Evolutionary conservation across 2,329 filamentous ascomycete genomes (phyloP).

Genomic region (Talaromyces sp.): DNA sequence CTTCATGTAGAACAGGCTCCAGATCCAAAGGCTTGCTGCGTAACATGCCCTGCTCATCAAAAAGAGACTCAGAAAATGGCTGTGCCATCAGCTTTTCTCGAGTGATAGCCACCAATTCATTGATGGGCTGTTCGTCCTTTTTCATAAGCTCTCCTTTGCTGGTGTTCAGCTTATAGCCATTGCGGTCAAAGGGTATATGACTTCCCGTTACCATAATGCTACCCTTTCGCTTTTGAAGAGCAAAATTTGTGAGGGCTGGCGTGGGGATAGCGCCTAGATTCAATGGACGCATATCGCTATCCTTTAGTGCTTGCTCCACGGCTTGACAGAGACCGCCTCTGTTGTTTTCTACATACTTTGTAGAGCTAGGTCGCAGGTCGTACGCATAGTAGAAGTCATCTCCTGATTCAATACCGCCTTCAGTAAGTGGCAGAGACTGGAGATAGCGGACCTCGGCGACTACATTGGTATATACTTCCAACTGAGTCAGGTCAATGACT

Average conservation of each 20-base stretch:
- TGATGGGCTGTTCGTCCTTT: slow-evolving; percentile 32
- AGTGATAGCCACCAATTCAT: slow-evolving; percentile 25
- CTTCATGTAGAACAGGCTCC: slow-evolving; percentile 21
- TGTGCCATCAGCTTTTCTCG: slow-evolving; percentile 28
- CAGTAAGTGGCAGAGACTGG: slow-evolving; percentile 24
- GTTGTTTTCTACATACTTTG: slow-evolving; percentile 27
- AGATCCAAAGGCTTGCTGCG: slow-evolving; percentile 21
- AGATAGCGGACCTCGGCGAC: slow-evolving; percentile 32
- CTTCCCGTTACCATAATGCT: slow-evolving; percentile 38
- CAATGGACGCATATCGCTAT: slow-evolving; percentile 29
- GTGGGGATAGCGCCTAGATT: slow-evolving; percentile 34
- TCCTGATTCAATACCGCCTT: slow-evolving; percentile 30
- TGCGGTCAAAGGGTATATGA: slow-evolving; percentile 36
- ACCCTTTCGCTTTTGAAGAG: slow-evolving; percentile 29
- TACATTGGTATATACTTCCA: slow-evolving; percentile 37
- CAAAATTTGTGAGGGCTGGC: slow-evolving; percentile 31
- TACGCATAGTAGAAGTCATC: slow-evolving; percentile 35
- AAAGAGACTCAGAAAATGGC: slow-evolving; percentile 28
- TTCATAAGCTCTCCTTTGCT: slow-evolving; percentile 34
- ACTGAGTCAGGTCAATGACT: slow-evolving; percentile 33
- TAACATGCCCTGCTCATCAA: slow-evolving; percentile 30
- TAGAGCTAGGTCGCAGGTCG: slow-evolving; percentile 34
- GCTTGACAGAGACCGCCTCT: slow-evolving; percentile 32
- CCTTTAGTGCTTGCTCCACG: slow-evolving; percentile 30
- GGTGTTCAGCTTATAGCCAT: slow-evolving; percentile 36